Base-by-base conservation (phyloP, 2,329 filamentous ascomycete genomes). In the Colletotrichum australisinense region DNA sequence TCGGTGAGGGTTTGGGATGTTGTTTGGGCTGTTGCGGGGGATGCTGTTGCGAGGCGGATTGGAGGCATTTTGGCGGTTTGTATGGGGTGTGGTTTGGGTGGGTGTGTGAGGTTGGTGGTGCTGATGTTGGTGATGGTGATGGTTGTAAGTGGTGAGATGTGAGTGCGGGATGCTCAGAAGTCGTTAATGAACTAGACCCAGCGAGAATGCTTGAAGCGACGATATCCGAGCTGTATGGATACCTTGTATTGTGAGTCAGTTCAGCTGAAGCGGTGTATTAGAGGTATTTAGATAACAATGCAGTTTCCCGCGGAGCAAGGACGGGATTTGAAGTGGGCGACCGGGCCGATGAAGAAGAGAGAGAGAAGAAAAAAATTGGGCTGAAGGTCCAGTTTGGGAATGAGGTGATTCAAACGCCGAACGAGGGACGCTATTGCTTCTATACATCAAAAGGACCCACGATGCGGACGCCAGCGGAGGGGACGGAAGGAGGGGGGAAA, bases 1-100 rank as follows among this genome's bases (percentile, higher is more conserved):
- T 92, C 89, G 7, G 83, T 78, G 68, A 98, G 88, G 1, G 95
- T 97, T 42, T 88, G 84, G 28, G 84, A 63, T 1, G 86, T 88
- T 19, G 87, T 88, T 26, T 4, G 26, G 26, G 85, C 84, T 2
- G 88, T 87, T 35, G 83, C 83, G 24, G 90, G 90, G 1, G 90
- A 90, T 63, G 88, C 86, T 3, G 89, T 90, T 19, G 86, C 89
- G 6, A 91, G 82, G 62, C 89, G 86, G 77, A 91, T 74, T n/a
- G 66, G 65, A 38, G 75, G 42, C 73, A 74, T 76, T 19, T n/a
- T 67, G 28, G 19, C 30, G 56, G 38, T 24, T 35, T 19, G 12
- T 38, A 38, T 38, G 35, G 35, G 35, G 28, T 30, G 46, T 19
- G 42, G 14, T 8, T 11, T 30, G 1, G 14, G 1, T 7, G 9